Conservation (phyloP, 768 basidiomycete species). For the Fomitopsis pulvina region DNA sequence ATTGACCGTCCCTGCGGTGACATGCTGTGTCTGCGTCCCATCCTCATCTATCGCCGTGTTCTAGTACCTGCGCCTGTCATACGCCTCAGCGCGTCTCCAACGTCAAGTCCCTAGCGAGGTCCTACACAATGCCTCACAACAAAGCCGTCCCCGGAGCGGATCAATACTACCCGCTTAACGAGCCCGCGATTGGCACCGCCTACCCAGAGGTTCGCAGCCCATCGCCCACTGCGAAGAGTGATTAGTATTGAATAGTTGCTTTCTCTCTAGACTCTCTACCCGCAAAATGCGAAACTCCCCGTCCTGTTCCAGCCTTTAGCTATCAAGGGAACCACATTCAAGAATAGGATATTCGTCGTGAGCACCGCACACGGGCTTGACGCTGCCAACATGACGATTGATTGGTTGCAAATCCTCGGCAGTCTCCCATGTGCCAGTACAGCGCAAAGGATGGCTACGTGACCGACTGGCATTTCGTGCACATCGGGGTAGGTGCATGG, state of each 20-base stretch:
- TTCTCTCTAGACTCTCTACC: constrained; percentile 26
- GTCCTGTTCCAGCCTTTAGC: constrained; percentile 60
- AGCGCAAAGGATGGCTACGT: constrained; percentile 66
- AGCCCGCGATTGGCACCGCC: constrained; percentile 46
- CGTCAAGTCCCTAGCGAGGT: not conserved
- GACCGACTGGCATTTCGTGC: constrained; percentile 81
- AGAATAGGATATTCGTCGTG: constrained; percentile 70
- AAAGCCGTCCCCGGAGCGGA: constrained; percentile 40
- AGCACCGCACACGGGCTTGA: constrained; percentile 18
- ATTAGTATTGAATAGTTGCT: not conserved
- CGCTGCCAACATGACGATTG: too few relatives aligned
- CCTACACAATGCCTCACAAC: constrained; percentile 29
- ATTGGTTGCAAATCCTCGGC: constrained; percentile 1
- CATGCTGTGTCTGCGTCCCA: too few relatives aligned
- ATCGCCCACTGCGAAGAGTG: too few relatives aligned
- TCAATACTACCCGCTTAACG: constrained; percentile 55
- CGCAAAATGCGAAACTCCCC: constrained; percentile 46
- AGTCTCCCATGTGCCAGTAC: constrained; percentile 85
- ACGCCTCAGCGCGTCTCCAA: not conserved
- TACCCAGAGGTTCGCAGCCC: constrained; percentile 21
- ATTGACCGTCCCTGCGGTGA: too few relatives aligned
- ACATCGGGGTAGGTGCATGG: constrained; percentile 47
- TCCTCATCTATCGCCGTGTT: too few relatives aligned
- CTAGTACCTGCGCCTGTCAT: too few relatives aligned
- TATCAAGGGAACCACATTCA: constrained; percentile 56